Conservation (phyloP, 192 early-diverging fungal species). For the Entomortierella lignicola region DNA sequence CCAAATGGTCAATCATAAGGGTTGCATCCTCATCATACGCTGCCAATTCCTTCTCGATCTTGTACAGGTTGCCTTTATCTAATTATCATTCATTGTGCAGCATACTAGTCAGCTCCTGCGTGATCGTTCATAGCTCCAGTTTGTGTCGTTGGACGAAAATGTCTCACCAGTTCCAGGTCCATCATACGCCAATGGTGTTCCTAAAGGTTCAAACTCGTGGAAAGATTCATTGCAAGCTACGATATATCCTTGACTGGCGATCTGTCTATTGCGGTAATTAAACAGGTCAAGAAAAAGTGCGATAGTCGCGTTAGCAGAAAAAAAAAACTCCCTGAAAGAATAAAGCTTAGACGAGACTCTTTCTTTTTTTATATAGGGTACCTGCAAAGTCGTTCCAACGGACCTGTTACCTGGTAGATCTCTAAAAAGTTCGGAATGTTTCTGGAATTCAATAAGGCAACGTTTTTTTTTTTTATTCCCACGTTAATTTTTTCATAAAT, state of each 20-base stretch:
- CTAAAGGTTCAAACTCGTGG: slow-evolving; percentile 70
- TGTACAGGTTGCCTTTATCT: slow-evolving; percentile 71
- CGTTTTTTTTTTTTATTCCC: neutral
- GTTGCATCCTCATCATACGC: slow-evolving; percentile 73
- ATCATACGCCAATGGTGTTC: slow-evolving; percentile 68
- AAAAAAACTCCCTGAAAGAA: too few relatives aligned
- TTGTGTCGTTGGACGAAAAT: too few relatives aligned
- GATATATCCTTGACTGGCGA: slow-evolving; percentile 54
- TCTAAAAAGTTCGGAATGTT: too few relatives aligned
- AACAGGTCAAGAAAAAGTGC: neutral
- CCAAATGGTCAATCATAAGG: slow-evolving; percentile 60
- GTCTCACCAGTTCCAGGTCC: slow-evolving; percentile 53
- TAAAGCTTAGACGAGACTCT: too few relatives aligned
- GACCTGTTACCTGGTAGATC: too few relatives aligned
- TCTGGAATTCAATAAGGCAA: too few relatives aligned
- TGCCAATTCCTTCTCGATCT: slow-evolving; percentile 63
- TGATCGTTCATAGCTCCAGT: neutral
- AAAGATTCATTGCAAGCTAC: slow-evolving; percentile 72
- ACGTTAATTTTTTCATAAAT: too few relatives aligned
- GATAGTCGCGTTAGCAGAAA: neutral
- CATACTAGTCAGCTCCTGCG: too few relatives aligned
- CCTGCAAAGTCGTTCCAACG: too few relatives aligned
- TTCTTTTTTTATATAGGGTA: too few relatives aligned
- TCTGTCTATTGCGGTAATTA: slow-evolving; percentile 21
- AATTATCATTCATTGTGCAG: slow-evolving; percentile 15